Conservation (phyloP, 2,329 filamentous ascomycete species). For the Daldinia sp. region DNA sequence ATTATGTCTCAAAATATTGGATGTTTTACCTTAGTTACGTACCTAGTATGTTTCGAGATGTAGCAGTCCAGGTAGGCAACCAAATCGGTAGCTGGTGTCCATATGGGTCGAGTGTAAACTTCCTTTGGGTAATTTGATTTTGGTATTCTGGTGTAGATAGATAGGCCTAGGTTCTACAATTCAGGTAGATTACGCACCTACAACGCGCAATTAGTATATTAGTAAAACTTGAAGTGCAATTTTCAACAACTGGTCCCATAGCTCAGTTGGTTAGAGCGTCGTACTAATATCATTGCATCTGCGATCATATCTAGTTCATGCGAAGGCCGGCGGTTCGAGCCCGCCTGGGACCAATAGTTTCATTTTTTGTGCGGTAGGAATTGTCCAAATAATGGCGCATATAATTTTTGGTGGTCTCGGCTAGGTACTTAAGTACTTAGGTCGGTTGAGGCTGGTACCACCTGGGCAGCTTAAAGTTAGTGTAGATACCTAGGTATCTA, state of each 20-base stretch:
- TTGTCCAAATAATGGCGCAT: background rate
- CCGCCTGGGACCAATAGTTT: constrained; percentile 5
- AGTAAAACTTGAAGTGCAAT: no score
- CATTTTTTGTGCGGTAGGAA: background rate
- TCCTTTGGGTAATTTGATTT: no score
- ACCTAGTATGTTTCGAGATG: no score
- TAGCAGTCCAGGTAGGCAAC: no score
- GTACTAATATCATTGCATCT: background rate
- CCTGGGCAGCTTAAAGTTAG: background rate
- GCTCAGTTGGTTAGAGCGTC: constrained; percentile 10
- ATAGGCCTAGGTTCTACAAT: no score
- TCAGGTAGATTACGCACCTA: background rate
- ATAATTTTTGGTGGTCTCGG: background rate
- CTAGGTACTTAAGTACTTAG: background rate
- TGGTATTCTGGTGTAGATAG: no score
- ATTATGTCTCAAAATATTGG: no score
- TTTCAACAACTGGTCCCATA: background rate
- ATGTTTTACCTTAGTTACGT: no score
- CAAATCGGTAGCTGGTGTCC: no score
- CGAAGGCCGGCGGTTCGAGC: constrained; percentile 12
- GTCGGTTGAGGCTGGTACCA: background rate
- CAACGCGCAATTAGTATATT: no score
- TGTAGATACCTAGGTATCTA: background rate
- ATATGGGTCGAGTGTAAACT: no score
- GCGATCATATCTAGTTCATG: background rate